Conservation (phyloP, 208 protist genomes). For the Wallacemonas sp. region DNA sequence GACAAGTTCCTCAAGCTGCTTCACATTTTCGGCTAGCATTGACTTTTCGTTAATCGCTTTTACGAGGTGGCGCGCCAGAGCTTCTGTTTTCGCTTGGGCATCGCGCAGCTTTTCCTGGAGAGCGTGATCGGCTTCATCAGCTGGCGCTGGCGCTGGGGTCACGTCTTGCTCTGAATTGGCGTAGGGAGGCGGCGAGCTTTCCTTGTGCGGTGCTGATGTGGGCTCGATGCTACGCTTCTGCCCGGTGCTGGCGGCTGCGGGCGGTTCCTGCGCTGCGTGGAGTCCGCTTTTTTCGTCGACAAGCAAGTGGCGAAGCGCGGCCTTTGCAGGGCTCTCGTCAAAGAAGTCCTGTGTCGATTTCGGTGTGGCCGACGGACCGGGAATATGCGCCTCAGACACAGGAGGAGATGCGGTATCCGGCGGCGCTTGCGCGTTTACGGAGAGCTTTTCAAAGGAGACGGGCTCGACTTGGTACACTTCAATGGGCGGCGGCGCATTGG, state of each 20-base stretch:
- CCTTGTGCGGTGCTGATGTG: not conserved
- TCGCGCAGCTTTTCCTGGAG: slow-evolving; percentile 46
- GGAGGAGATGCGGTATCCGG: not conserved
- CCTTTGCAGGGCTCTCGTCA: slow-evolving; percentile 49
- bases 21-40: slow-evolving; percentile 57
- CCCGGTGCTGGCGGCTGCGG: not conserved
- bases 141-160: not conserved
- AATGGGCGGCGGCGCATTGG: slow-evolving; percentile 1
- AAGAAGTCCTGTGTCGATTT: slow-evolving; percentile 27
- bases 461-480: not conserved
- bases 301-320: slow-evolving; percentile 32
- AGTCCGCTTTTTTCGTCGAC: not conserved
- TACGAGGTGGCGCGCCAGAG: slow-evolving; percentile 78
- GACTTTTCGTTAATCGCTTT: slow-evolving; percentile 73
- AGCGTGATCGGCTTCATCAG: too few relatives aligned
- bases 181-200: not conserved
- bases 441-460: not conserved
- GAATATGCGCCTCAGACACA: not conserved
- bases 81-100: slow-evolving; percentile 69
- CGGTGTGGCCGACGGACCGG: not conserved
- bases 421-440: not conserved
- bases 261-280: not conserved
- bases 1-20: slow-evolving; percentile 61
- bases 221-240: not conserved
- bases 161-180: not conserved